Evolutionary conservation across 78 protist species (phyloP).

Genomic region (Bodo saltans): DNA sequence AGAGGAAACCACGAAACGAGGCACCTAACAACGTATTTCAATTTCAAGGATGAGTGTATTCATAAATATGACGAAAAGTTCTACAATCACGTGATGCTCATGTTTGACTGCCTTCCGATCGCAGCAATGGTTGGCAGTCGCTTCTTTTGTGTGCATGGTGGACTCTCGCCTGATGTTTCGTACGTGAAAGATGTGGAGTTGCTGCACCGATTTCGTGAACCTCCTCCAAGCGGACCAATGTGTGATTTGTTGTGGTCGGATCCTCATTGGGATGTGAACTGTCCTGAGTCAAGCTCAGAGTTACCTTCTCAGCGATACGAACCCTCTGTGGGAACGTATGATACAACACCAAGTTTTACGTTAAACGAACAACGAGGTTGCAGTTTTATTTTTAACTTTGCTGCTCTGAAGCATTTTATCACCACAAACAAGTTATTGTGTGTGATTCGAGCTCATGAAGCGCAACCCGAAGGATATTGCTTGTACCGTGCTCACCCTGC

Average conservation of each 20-base stretch:
- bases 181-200: conserved; percentile 11
- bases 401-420: conserved; percentile 46
- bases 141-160: conserved; percentile 98
- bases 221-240: conserved; percentile 17
- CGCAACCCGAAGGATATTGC: conserved; percentile 37
- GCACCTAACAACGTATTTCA: conserved; percentile 16
- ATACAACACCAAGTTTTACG: neutral
- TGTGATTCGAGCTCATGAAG: conserved; percentile 67
- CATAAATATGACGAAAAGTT: neutral
- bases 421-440: conserved; percentile 36
- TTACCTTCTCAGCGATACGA: neutral
- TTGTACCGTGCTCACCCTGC: neutral
- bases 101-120: conserved; percentile 93
- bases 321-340: neutral
- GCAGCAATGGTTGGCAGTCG: conserved; percentile 85
- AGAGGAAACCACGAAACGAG: conserved; percentile 59
- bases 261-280: neutral
- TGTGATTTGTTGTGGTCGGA: conserved; percentile 36
- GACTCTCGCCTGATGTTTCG: conserved; percentile 86
- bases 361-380: neutral
- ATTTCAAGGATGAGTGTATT: conserved; percentile 22
- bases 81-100: conserved; percentile 43
- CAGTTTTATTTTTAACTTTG: neutral
- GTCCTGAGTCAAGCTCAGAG: neutral
- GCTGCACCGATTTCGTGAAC: conserved; percentile 8